Conservation (phyloP, 345 rosid species). For the Brassica carinata region DNA sequence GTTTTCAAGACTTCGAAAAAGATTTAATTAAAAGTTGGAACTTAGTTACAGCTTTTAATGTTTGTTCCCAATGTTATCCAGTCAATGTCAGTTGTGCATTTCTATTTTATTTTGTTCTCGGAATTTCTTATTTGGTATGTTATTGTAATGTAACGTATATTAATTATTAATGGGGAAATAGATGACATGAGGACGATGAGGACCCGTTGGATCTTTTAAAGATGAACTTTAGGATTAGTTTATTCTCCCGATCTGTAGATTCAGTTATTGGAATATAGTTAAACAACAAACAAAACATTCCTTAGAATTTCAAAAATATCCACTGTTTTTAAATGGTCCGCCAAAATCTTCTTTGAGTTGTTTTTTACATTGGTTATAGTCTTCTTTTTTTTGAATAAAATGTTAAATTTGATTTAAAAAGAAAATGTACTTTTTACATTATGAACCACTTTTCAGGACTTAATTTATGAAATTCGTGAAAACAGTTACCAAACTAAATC, state of each 20-base stretch:
- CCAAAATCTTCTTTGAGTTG: not conserved
- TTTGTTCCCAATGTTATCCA: not conserved
- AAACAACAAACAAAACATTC: not conserved
- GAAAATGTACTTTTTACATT: too few relatives aligned
- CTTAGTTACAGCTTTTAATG: not conserved
- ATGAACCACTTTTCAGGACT: too few relatives aligned
- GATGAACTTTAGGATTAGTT: not conserved
- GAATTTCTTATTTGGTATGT: not conserved
- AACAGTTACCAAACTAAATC: too few relatives aligned
- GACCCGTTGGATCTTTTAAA: not conserved
- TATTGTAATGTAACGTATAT: not conserved
- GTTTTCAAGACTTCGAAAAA: not conserved
- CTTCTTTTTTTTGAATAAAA: not conserved
- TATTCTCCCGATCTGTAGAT: not conserved
- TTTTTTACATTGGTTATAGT: not conserved
- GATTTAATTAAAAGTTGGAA: not conserved
- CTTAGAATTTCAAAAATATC: not conserved
- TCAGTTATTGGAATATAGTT: not conserved
- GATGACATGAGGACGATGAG: not conserved
- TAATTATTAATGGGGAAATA: not conserved
- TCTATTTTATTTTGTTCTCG: not conserved
- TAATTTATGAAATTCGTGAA: too few relatives aligned
- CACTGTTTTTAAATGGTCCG: not conserved
- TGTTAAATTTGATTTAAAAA: too few relatives aligned
- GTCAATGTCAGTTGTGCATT: not conserved